Base-by-base conservation (phyloP, 345 rosid species). In the Populus euphratica region DNA sequence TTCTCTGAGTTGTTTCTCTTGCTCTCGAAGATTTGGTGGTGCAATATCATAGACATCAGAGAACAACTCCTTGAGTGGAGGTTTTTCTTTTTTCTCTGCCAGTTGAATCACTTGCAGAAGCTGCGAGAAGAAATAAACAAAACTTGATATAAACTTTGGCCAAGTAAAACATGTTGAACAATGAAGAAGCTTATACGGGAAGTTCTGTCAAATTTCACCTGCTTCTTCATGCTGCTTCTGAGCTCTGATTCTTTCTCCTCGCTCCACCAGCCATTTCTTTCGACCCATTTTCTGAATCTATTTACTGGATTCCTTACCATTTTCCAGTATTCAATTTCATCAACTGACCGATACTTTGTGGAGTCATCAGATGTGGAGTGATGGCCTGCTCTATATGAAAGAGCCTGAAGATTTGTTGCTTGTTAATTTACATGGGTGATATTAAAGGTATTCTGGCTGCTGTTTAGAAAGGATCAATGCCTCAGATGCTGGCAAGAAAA, bases 341-440 rank as follows among this genome's bases (percentile, higher is more conserved):
- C 83, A 0, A 83, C 83, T 54, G 94, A 81, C 35, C 98, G 97
- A 79, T 94, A 94, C 81, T 84, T 93, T 63, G 95, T 93, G 65
- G 98, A 94, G 81, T 94, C 98, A 87, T 94, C 98, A 64, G 98
- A 93, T 69, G 99, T 93, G 35, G 97, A 87, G 87, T 95, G 98
- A 86, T 91, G 98, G 54, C 98, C 97, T 0, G 83, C 94, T 35
- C 99, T 89, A 81, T 95, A 95, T 63, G 99, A 89, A 68, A 95
- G 76, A 74, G 99, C 97, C 99, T 95, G 78, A 23, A 59, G 29
- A 23, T n/a, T 8, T n/a, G 4, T 10, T 59, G 63, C 63, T n/a
- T 59, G 29, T 59, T 59, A 59, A n/a, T 23, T 52, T 68, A 63
- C 29, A 35, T 39, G 44, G 25, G 75, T 69, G 43, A 59, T 59